Percentiles rank a stretch among this genome's conserved stretches.
These are phyloP conservation scores for Tolypocladium album DNA, from an alignment of 2,329 filamentous ascomycete species.

Conservation along the genomic window DNA sequence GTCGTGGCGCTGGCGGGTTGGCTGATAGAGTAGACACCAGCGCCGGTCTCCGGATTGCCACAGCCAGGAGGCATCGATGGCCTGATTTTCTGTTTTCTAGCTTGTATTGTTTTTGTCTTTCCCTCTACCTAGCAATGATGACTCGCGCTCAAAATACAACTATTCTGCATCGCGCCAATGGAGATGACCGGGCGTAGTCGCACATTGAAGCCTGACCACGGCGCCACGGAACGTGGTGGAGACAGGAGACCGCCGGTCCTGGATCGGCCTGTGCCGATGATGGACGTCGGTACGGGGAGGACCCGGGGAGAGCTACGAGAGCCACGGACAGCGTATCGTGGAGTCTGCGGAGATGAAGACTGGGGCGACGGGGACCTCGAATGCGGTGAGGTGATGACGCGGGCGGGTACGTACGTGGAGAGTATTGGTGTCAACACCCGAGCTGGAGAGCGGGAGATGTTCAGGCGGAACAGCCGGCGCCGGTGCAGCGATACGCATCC, in stretches of 20 bases:
- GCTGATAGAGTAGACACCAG: neutral
- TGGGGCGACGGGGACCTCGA: neutral
- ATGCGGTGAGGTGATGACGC: neutral
- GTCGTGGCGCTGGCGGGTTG: neutral
- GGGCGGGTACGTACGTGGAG: neutral
- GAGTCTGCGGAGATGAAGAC: neutral
- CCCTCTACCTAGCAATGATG: neutral
- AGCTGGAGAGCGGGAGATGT: neutral
- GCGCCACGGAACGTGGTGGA: neutral
- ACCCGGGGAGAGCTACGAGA: neutral
- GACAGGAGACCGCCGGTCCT: neutral
- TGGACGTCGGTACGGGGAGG: neutral
- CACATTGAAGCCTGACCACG: neutral
- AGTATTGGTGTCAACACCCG: neutral
- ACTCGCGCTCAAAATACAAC: neutral
- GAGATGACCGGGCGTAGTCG: neutral
- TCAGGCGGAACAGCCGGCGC: neutral
- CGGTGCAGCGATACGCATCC: neutral
- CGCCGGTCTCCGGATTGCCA: neutral
- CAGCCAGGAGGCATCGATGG: neutral
- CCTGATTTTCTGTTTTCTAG: neutral
- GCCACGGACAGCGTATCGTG: neutral
- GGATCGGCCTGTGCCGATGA: neutral
- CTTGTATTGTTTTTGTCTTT: too few relatives aligned
- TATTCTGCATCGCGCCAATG: neutral